A percentile compares a stretch with the other conserved stretches of the same genome.
Conservation (phyloP, 306 rosid species). For the Heteromeles arbutifolia region DNA sequence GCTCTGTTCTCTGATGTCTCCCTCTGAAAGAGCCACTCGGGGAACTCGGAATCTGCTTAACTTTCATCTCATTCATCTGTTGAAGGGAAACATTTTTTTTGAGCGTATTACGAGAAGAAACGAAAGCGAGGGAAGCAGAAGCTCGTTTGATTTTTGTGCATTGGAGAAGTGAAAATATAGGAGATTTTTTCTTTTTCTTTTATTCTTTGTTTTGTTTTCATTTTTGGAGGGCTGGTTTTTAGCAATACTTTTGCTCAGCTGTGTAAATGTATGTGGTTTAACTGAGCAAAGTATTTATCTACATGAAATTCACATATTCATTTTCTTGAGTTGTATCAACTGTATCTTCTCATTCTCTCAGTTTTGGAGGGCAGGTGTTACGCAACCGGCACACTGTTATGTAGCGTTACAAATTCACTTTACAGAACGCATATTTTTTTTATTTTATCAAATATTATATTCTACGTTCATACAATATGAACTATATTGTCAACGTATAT, state of each 20-base stretch:
- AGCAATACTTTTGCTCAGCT: conserved; percentile 30
- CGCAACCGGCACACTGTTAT: no score
- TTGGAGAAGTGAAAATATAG: conserved; percentile 16
- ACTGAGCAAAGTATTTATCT: conserved; percentile 6
- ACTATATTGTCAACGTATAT: no score
- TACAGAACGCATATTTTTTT: no score
- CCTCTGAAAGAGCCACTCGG: background rate
- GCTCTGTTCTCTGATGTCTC: conserved; percentile 39
- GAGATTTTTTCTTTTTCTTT: background rate
- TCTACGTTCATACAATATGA: no score
- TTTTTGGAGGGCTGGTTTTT: conserved; percentile 6
- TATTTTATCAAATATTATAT: no score
- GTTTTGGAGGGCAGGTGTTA: no score
- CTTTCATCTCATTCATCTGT: background rate
- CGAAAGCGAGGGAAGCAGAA: conserved; percentile 3
- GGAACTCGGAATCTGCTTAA: background rate
- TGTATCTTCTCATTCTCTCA: background rate
- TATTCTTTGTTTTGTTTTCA: background rate
- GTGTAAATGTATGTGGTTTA: conserved; percentile 38
- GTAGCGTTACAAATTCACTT: no score
- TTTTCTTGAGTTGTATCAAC: background rate
- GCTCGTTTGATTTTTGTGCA: conserved; percentile 14
- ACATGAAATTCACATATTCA: background rate
- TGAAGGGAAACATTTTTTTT: conserved; percentile 12
- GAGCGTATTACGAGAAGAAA: conserved; percentile 13